These are phyloP conservation scores for Sugiyamaella japonica DNA, from an alignment of 1,139 yeast genomes.

Conservation along the genomic window DNA sequence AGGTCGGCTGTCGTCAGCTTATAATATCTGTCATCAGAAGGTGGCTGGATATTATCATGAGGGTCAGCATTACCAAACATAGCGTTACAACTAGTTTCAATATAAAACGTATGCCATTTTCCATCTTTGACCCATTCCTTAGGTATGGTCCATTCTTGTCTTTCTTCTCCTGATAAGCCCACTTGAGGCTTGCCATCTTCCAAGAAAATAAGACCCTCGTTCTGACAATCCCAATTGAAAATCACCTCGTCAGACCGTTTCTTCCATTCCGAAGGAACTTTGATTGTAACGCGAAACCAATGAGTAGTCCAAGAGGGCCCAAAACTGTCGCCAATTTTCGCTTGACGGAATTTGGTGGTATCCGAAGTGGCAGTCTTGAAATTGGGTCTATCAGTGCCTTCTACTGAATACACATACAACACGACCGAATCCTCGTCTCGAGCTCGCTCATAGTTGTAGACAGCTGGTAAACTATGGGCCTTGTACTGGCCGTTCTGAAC, in stretches of 20 bases:
- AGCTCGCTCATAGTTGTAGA: conserved; percentile 62
- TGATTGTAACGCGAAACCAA: conserved; percentile 76
- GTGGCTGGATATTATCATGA: conserved; percentile 54
- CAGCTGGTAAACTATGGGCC: conserved; percentile 71
- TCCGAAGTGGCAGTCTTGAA: conserved; percentile 71
- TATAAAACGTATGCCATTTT: conserved; percentile 56
- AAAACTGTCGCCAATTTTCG: conserved; percentile 68
- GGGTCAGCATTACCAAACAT: conserved; percentile 73
- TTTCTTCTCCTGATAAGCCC: conserved; percentile 86
- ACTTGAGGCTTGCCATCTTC: conserved; percentile 68
- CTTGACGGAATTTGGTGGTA: conserved; percentile 56
- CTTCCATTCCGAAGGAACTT: conserved; percentile 53
- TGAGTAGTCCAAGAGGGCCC: conserved; percentile 99
- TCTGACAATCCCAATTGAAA: conserved; percentile 83
- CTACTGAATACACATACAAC: conserved; percentile 60
- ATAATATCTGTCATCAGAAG: conserved; percentile 67
- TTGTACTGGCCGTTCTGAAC: conserved; percentile 68
- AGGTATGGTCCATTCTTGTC: conserved; percentile 75
- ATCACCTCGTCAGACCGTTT: conserved; percentile 47
- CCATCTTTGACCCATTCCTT: conserved; percentile 48
- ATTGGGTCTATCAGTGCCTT: conserved; percentile 61
- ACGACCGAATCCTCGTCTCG: conserved; percentile 45
- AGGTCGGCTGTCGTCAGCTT: conserved; percentile 68
- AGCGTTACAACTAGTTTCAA: conserved; percentile 92
- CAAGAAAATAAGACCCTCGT: conserved; percentile 80